Evolutionary conservation across 345 rosid genomes (phyloP), one percentile per base, ranked within the genome.

Genomic region (Syzygium oleosum): DNA sequence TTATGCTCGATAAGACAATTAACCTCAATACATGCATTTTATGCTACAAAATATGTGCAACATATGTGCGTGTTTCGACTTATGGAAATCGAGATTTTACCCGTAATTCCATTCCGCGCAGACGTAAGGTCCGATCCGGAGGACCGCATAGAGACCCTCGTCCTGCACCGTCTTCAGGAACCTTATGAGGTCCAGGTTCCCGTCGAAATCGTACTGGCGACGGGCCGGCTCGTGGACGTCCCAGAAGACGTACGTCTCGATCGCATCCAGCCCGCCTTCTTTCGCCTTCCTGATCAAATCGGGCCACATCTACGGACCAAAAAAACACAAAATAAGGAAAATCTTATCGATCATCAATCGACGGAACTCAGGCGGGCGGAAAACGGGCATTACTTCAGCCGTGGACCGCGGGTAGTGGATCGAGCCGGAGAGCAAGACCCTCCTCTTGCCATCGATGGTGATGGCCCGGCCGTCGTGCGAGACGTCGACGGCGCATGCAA

Each of bases 81-180:
- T 43, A 43, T 43, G 46, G 46, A 43, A 43, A 43, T 43, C 46
- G 46, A 43, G 46, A 43, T 43, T 5, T 23, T 87, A 92, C 93
- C 96, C 97, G 23, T 94, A 95, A 31, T 90, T 94, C 96, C 96
- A 95, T 86, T 96, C 96, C 0, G 95, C 97, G 41, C 97, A 96
- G 22, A 94, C 96, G 46, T 94, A 95, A 4, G 98, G 98, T 77
- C 97, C 97, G 49, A 96, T 96, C 0, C 95, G 93, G 23, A 96
- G 94, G 86, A 96, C 89, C 0, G 91, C 93, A 31, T 94, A 94
- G 1, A 96, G 91, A 19, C 96, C 95, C 1, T 89, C 89, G 2
- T 85, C 55, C 38, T 93, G 94, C 38, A 96, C 85, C 10, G 94
- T 92, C 86, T 95, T 95, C 73, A 96, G 84, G 79, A 96, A 96